These are phyloP conservation scores for Mucor racemosus DNA, from an alignment of 371 early-diverging fungal genomes.

Conservation along the genomic window DNA sequence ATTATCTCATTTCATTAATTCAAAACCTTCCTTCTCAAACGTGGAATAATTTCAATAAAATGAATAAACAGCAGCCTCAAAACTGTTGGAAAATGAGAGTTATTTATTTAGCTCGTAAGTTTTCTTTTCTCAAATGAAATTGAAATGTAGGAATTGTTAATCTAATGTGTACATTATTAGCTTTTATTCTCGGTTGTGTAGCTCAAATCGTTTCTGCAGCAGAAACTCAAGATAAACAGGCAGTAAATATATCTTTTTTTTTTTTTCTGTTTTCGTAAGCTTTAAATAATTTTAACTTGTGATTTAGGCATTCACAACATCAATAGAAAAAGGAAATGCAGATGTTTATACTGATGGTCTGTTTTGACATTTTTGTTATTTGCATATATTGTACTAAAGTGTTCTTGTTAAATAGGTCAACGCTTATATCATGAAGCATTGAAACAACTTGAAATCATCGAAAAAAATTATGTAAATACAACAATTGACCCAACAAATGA, in stretches of 20 bases:
- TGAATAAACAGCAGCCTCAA: conserved; percentile 4
- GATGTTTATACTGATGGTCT: conserved; percentile 17
- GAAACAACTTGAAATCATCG: conserved; percentile 31
- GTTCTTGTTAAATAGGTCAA: conserved; percentile 22
- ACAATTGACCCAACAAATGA: background rate
- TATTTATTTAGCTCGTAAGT: conserved; percentile 22
- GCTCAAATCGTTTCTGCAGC: conserved; percentile 10
- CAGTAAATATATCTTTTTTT: background rate
- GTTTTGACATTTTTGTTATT: background rate
- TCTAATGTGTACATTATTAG: background rate
- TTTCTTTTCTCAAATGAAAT: no score
- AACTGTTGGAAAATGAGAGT: conserved; percentile 16
- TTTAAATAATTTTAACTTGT: background rate
- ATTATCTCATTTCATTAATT: background rate
- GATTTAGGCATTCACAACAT: conserved; percentile 13
- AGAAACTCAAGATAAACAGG: conserved; percentile 5
- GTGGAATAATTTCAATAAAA: background rate
- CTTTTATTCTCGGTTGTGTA: conserved; percentile 19
- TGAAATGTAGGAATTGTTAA: background rate
- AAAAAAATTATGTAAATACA: conserved; percentile 12
- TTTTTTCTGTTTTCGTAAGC: background rate
- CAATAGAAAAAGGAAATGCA: conserved; percentile 14
- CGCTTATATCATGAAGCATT: conserved; percentile 36
- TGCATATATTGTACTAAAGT: background rate
- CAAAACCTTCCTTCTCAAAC: background rate